Evolutionary conservation across 345 rosid species (phyloP).

Genomic region (Eutrema yunnanense): DNA sequence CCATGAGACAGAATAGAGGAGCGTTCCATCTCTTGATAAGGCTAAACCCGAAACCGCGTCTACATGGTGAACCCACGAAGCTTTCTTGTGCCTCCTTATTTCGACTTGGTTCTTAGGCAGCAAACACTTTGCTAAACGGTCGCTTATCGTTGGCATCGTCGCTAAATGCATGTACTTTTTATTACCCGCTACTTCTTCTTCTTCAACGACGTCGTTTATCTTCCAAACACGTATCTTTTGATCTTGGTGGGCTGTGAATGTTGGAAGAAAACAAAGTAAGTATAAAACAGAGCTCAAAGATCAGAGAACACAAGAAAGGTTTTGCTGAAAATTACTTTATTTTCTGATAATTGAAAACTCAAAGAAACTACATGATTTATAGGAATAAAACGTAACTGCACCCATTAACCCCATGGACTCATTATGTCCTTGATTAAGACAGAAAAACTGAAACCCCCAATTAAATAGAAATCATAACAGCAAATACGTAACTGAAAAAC

Average conservation of each 20-base stretch:
- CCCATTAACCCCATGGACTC: too few species aligned
- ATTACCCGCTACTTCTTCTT: conserved; percentile 2
- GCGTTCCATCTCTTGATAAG: conserved; percentile 53
- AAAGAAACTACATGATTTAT: too few species aligned
- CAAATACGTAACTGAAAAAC: too few species aligned
- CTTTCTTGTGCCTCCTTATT: conserved; percentile 65
- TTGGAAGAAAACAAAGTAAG: too few species aligned
- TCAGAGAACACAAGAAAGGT: too few species aligned
- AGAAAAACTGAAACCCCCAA: too few species aligned
- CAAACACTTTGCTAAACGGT: conserved; percentile 54
- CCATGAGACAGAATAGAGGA: conserved; percentile 93
- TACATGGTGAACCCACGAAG: conserved; percentile 85
- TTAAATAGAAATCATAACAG: too few species aligned
- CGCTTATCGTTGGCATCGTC: conserved; percentile 77
- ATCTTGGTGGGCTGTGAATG: conserved; percentile 96
- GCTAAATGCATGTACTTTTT: conserved; percentile 59
- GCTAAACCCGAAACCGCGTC: conserved; percentile 82
- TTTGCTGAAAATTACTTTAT: too few species aligned
- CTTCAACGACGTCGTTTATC: conserved; percentile 32
- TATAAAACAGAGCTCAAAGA: too few species aligned
- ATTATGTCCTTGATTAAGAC: too few species aligned
- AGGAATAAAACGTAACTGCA: too few species aligned
- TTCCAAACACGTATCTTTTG: conserved; percentile 94
- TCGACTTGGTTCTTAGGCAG: conserved; percentile 61
- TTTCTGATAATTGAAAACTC: too few species aligned